Percentiles rank a stretch among this genome's conserved stretches.
Evolutionary conservation across 1,284 basidiomycete species (phyloP).

Genomic region (Coriolopsis trogii): DNA sequence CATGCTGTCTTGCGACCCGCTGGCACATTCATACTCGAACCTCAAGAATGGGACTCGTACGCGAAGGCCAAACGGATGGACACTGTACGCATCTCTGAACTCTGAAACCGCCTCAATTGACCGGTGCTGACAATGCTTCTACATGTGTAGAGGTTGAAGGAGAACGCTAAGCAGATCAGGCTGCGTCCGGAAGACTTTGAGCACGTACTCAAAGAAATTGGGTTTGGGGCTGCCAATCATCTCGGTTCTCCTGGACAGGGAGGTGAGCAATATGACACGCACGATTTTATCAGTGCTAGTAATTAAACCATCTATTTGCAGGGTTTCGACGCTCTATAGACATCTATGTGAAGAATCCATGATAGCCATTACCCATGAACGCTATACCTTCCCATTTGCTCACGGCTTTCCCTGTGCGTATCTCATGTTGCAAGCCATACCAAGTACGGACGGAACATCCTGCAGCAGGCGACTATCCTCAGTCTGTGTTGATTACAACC

Average conservation of each 20-base stretch:
- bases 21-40: constrained; percentile 72
- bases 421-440: too few species aligned
- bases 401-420: too few species aligned
- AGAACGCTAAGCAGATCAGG: constrained; percentile 54
- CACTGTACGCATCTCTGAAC: constrained; percentile 40
- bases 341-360: constrained; percentile 45
- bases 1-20: constrained; percentile 56
- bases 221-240: constrained; percentile 56
- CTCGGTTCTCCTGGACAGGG: constrained; percentile 60
- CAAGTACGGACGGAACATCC: too few species aligned
- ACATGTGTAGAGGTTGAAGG: constrained; percentile 50
- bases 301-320: constrained; percentile 23
- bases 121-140: not conserved
- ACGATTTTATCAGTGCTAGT: not conserved
- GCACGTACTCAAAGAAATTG: constrained; percentile 54
- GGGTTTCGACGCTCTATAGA: constrained; percentile 54
- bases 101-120: too few species aligned
- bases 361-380: not conserved
- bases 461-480: too few species aligned
- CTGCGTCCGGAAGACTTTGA: constrained; percentile 68
- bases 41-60: constrained; percentile 81
- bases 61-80: constrained; percentile 71
- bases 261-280: constrained; percentile 41
- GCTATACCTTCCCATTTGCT: too few species aligned
- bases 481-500: constrained; percentile 42